Percentiles rank a stretch among this genome's conserved stretches.
phyloP scores from a whole-genome alignment of 805 yeast species.

The Myxozyma neotropica region DNA sequence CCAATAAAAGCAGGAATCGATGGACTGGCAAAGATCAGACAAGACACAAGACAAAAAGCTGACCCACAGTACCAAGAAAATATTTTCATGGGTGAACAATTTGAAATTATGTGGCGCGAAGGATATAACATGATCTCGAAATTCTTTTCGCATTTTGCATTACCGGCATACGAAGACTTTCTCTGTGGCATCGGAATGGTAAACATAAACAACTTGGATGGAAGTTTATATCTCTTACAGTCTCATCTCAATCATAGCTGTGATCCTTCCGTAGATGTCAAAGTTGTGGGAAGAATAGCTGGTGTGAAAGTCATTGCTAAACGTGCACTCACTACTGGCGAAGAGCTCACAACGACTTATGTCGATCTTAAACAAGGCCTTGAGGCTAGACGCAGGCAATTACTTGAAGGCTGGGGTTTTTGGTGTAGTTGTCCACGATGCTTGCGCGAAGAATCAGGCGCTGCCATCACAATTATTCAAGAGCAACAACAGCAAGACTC shows the following conservation, averaged over 20 bases:
- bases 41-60: constrained; percentile 61
- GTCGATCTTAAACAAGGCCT: constrained; percentile 67
- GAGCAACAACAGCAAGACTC: not conserved
- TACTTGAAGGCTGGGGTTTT: constrained; percentile 81
- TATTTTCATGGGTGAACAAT: constrained; percentile 57
- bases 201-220: constrained; percentile 71
- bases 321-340: constrained; percentile 60
- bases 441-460: constrained; percentile 52
- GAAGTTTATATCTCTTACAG: constrained; percentile 60
- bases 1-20: constrained; percentile 49
- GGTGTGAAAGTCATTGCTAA: constrained; percentile 65
- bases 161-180: constrained; percentile 56
- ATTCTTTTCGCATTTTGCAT: constrained; percentile 46
- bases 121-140: constrained; percentile 56
- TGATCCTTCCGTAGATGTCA: constrained; percentile 66
- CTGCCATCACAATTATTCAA: not conserved
- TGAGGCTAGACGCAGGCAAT: constrained; percentile 62
- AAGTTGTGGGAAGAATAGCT: constrained; percentile 50
- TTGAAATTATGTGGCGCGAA: constrained; percentile 59
- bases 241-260: constrained; percentile 79
- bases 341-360: constrained; percentile 70
- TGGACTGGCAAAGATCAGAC: constrained; percentile 70
- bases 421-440: constrained; percentile 69
- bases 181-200: constrained; percentile 67
- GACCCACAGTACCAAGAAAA: constrained; percentile 53